Percentiles rank a stretch among this genome's conserved stretches.
Evolutionary conservation across 108 stramenopile species (phyloP).

Genomic region (Cylindrotheca fusiformis): DNA sequence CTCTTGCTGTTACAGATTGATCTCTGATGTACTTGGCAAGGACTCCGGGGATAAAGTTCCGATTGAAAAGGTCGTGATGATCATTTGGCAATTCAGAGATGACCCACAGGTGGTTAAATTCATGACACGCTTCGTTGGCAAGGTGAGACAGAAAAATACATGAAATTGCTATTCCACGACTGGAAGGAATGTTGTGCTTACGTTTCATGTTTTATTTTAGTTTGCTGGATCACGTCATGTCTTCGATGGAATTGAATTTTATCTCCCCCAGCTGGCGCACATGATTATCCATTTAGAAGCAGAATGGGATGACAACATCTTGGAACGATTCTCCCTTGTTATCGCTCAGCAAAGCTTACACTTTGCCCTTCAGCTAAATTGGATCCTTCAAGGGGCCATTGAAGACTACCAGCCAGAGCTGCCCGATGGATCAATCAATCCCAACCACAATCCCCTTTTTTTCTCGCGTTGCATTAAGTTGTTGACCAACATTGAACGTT

Average conservation of each 20-base stretch:
- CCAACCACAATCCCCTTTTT: slow-evolving; percentile 80
- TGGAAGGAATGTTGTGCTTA: neutral
- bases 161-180: neutral
- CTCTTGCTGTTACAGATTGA: slow-evolving; percentile 35
- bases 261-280: slow-evolving; percentile 98
- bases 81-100: slow-evolving; percentile 94
- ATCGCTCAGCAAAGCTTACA: slow-evolving; percentile 97
- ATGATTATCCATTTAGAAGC: slow-evolving; percentile 99
- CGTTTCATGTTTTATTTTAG: slow-evolving; percentile 19
- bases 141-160: slow-evolving; percentile 42
- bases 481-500: slow-evolving; percentile 89
- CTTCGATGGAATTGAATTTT: slow-evolving; percentile 98
- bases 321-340: slow-evolving; percentile 94
- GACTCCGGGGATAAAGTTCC: slow-evolving; percentile 68
- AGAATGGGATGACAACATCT: slow-evolving; percentile 89
- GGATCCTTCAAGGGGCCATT: slow-evolving; percentile 96
- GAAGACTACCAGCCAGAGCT: slow-evolving; percentile 97
- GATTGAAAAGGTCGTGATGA: slow-evolving; percentile 95
- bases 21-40: slow-evolving; percentile 82
- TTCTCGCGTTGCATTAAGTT: slow-evolving; percentile 94
- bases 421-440: slow-evolving; percentile 82
- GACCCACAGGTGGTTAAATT: slow-evolving; percentile 89
- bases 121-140: slow-evolving; percentile 90
- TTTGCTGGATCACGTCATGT: slow-evolving; percentile 93
- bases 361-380: slow-evolving; percentile 96